These are phyloP conservation scores for Zarea fungicola DNA, from an alignment of 2,329 filamentous ascomycete species.

Conservation along the genomic window DNA sequence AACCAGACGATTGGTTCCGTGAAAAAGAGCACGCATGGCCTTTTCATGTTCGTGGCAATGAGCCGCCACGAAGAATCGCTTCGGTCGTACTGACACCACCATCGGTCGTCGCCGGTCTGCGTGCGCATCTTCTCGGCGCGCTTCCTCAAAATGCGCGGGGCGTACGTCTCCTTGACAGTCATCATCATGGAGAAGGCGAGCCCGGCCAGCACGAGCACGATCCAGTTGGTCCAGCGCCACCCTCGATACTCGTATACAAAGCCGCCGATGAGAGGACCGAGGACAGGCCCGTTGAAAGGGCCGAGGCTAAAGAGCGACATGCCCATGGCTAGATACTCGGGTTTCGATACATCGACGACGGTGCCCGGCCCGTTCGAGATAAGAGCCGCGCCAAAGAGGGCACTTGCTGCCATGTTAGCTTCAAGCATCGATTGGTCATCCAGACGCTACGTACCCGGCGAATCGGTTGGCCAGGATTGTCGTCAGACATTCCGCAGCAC, in stretches of 20 bases:
- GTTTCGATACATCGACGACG: slow-evolving; percentile 67
- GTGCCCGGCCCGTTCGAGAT: slow-evolving; percentile 73
- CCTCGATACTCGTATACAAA: slow-evolving; percentile 65
- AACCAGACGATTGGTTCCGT: slow-evolving; percentile 78
- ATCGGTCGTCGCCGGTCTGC: slow-evolving; percentile 64
- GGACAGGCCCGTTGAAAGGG: slow-evolving; percentile 63
- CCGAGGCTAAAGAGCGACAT: slow-evolving; percentile 78
- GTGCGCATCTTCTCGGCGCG: slow-evolving; percentile 61
- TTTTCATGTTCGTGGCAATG: slow-evolving; percentile 67
- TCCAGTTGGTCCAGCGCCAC: slow-evolving; percentile 86
- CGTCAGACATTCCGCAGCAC: slow-evolving; percentile 57
- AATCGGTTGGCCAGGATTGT: slow-evolving; percentile 63
- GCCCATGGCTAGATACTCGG: slow-evolving; percentile 67
- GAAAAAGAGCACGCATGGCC: slow-evolving; percentile 71
- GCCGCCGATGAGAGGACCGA: slow-evolving; percentile 56
- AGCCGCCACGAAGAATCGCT: slow-evolving; percentile 59
- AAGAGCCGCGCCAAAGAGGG: slow-evolving; percentile 67
- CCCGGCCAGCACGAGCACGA: slow-evolving; percentile 67
- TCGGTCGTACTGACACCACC: slow-evolving; percentile 78
- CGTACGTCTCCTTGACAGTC: slow-evolving; percentile 69
- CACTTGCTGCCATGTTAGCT: slow-evolving; percentile 29
- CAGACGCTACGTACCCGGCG: slow-evolving; percentile 43
- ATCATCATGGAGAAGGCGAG: slow-evolving; percentile 54
- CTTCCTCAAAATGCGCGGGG: slow-evolving; percentile 61
- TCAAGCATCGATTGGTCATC: too few relatives aligned